Percentiles rank a stretch among this genome's conserved stretches.
Conservation (phyloP, 1,139 yeast species). For the Lodderomyces margitis region DNA sequence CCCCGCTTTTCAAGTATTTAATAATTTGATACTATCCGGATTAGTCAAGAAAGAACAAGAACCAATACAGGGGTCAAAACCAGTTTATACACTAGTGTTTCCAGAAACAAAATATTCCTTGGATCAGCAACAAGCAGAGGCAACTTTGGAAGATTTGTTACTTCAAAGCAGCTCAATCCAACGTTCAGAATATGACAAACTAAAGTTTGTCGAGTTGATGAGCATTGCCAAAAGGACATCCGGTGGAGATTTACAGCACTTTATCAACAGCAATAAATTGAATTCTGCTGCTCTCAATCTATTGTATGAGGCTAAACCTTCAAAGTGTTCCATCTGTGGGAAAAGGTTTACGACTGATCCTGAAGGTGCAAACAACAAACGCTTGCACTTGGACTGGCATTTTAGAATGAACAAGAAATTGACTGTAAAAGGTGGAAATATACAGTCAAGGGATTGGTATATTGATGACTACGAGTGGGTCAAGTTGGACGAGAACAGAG, state of each 20-base stretch:
- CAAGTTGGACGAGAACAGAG: constrained; percentile 60
- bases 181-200: constrained; percentile 33
- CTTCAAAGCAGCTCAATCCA: constrained; percentile 20
- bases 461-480: constrained; percentile 74
- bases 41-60: constrained; percentile 42
- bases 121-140: constrained; percentile 21
- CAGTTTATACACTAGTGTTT: constrained; percentile 34
- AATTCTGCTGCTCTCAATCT: constrained; percentile 29
- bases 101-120: constrained; percentile 33
- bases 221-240: constrained; percentile 22
- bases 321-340: constrained; percentile 89
- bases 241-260: constrained; percentile 30
- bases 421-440: constrained; percentile 37
- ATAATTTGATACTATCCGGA: constrained; percentile 35
- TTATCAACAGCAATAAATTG: constrained; percentile 35
- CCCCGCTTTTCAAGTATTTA: constrained; percentile 24
- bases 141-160: constrained; percentile 35
- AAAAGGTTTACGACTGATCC: constrained; percentile 70
- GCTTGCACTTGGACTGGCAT: constrained; percentile 91
- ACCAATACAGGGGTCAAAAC: constrained; percentile 42
- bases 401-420: constrained; percentile 84
- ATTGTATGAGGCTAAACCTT: constrained; percentile 62
- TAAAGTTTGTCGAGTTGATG: constrained; percentile 28
- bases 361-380: constrained; percentile 52
- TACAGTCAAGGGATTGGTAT: constrained; percentile 83